A percentile compares a stretch with the other conserved stretches of the same genome.
Conservation (phyloP, 1,139 yeast genomes). For the Suhomyces terraborum region DNA sequence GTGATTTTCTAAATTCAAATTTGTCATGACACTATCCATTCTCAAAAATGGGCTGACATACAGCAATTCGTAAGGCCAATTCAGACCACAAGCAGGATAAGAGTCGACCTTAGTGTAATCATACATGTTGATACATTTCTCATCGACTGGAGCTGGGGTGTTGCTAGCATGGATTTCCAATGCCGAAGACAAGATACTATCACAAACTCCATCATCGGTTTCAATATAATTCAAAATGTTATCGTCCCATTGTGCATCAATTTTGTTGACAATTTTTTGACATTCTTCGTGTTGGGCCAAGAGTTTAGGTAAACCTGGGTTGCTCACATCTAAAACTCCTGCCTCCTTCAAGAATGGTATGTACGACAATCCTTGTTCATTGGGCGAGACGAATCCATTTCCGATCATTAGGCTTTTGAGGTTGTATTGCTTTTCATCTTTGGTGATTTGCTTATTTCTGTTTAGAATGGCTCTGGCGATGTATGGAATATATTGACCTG, state of each 20-base stretch:
- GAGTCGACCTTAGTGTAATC: conserved; percentile 71
- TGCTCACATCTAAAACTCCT: conserved; percentile 50
- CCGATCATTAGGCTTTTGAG: conserved; percentile 79
- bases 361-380: conserved; percentile 78
- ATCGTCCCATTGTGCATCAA: conserved; percentile 28
- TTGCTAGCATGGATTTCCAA: conserved; percentile 41
- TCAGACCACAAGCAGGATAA: conserved; percentile 87
- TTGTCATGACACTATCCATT: conserved; percentile 53
- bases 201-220: conserved; percentile 51
- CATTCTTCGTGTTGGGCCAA: conserved; percentile 60
- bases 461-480: conserved; percentile 65
- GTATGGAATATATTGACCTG: conserved; percentile 95
- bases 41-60: conserved; percentile 63
- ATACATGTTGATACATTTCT: conserved; percentile 77
- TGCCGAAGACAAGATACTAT: conserved; percentile 42
- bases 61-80: conserved; percentile 84
- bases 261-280: conserved; percentile 51
- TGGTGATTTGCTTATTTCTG: conserved; percentile 36
- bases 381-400: conserved; percentile 96
- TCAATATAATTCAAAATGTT: conserved; percentile 28
- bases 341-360: conserved; percentile 68
- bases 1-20: conserved; percentile 53
- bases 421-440: conserved; percentile 33
- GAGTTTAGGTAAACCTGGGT: conserved; percentile 42
- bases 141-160: conserved; percentile 26